A percentile compares a stretch with the other conserved stretches of the same genome.
Conservation (phyloP, 2,329 filamentous ascomycete species). For the Pseudogymnoascus sp. region DNA sequence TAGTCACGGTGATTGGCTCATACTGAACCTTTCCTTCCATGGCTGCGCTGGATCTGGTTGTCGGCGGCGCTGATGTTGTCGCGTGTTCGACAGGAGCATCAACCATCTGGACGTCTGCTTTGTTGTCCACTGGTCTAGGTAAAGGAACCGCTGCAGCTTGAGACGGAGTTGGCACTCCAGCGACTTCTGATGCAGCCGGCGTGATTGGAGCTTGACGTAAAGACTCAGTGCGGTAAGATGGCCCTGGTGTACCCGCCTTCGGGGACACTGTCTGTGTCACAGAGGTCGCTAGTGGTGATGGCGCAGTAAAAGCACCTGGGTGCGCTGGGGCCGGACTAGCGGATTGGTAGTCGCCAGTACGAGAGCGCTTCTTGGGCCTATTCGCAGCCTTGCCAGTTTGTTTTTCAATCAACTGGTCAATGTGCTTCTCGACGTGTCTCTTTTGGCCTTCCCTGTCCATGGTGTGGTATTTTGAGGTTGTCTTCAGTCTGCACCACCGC, state of each 20-base stretch:
- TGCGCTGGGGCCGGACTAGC: neutral
- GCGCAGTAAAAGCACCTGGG: neutral
- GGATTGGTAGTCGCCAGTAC: neutral
- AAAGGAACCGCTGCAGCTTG: neutral
- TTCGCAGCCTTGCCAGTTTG: neutral
- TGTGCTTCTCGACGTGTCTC: neutral
- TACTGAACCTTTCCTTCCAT: neutral
- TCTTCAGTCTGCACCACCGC: neutral
- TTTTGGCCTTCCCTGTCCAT: neutral
- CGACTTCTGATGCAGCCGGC: too few species aligned
- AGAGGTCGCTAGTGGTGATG: too few species aligned
- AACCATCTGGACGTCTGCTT: neutral
- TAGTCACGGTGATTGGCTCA: neutral
- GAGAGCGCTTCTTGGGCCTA: neutral
- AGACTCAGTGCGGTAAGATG: too few species aligned
- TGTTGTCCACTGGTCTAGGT: neutral
- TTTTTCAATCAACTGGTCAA: neutral
- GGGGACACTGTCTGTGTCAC: too few species aligned
- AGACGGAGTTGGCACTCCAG: too few species aligned
- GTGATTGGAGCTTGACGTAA: too few species aligned
- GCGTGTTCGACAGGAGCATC: neutral
- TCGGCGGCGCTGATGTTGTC: too few species aligned
- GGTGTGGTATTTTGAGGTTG: neutral
- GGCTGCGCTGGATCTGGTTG: neutral
- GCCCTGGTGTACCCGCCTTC: too few species aligned